Base-by-base conservation (phyloP, 768 basidiomycete species). In the Pleurotus eryngii region DNA sequence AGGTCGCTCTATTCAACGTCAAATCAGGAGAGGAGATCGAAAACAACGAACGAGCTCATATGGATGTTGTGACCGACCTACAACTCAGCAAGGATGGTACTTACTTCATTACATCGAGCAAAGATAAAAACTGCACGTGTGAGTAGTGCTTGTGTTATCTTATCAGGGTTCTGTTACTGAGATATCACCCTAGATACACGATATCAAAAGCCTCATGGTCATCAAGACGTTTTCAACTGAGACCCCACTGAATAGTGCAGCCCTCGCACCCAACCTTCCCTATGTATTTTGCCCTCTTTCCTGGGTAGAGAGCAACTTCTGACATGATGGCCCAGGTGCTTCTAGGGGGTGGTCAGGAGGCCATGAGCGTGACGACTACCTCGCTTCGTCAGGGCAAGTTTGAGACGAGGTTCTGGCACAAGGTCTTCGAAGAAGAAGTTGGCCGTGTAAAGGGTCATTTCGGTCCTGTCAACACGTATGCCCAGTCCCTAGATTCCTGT, bases 391-490 rank as follows among this genome's bases (percentile, higher is more conserved):
- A 97, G 70, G 97, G 96, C 18, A 97, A 98, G 73, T 99, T 99
- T 70, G 97, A 98, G 75, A 92, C 94, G 9, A 82, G 95, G 39
- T 98, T 99, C 77, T 98, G 95, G 94, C 96, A 99, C 79, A 93
- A 89, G 64, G 80, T 96, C 38, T 90, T 96, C 64, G 95, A 96
- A 72, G 95, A 97, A 76, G 96, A 98, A 70, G 89, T 98, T 55
- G 95, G 96, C 15, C 85, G 95, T 9, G 95, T 99, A 43, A 95
- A 95, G 70, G 97, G 97, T 11, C 96, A 98, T 72, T 99, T 98
- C 67, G 93, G 93, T 7, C 93, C 94, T 43, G 87, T 95, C 73
- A 95, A 96, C 73, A 95, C 94, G 95, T 97, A 66, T 63, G 93
- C 84, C 18, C 24, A 39, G 20, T 42, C 11, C 37, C 30, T 11